Conservation (phyloP, 768 basidiomycete species). For the Termitomyces titanicus region DNA sequence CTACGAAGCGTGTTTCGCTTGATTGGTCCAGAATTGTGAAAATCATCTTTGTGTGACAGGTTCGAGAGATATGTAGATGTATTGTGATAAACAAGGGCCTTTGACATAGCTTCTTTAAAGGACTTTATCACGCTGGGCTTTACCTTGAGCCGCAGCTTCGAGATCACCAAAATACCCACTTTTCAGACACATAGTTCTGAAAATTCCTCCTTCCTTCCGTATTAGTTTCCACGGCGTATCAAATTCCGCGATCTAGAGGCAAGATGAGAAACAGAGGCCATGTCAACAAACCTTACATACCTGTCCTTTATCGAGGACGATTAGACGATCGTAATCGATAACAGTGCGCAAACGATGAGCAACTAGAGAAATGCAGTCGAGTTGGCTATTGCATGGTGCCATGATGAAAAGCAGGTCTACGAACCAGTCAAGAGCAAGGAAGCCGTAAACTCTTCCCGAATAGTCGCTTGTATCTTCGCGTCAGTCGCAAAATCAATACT, state of each 20-base stretch:
- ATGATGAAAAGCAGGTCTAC: conserved; percentile 16
- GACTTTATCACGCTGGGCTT: conserved; percentile 4
- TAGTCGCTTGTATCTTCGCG: conserved; percentile 85
- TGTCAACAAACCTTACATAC: conserved; percentile 21
- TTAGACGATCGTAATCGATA: conserved; percentile 76
- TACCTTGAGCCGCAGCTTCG: conserved; percentile 17
- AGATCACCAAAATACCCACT: conserved; percentile 23
- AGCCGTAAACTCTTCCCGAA: conserved; percentile 78
- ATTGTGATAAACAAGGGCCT: too few relatives aligned
- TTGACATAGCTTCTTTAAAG: too few relatives aligned
- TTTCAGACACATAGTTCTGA: conserved; percentile 23
- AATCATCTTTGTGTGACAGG: too few relatives aligned
- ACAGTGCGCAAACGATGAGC: conserved; percentile 76
- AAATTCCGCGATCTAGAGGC: conserved; percentile 51
- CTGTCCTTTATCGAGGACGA: conserved; percentile 74
- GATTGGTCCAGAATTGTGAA: too few relatives aligned
- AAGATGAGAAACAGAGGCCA: neutral
- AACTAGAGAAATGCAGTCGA: conserved; percentile 30
- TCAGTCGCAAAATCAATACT: conserved; percentile 88
- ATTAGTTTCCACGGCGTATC: conserved; percentile 73
- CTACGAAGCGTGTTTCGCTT: too few relatives aligned
- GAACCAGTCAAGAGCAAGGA: conserved; percentile 71
- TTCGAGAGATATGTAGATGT: too few relatives aligned
- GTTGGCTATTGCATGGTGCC: neutral
- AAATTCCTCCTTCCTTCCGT: conserved; percentile 54